Evolutionary conservation across 2,329 filamentous ascomycete species (phyloP), one percentile per base, ranked within the genome.

Genomic region (Lecanosticta acicola): DNA sequence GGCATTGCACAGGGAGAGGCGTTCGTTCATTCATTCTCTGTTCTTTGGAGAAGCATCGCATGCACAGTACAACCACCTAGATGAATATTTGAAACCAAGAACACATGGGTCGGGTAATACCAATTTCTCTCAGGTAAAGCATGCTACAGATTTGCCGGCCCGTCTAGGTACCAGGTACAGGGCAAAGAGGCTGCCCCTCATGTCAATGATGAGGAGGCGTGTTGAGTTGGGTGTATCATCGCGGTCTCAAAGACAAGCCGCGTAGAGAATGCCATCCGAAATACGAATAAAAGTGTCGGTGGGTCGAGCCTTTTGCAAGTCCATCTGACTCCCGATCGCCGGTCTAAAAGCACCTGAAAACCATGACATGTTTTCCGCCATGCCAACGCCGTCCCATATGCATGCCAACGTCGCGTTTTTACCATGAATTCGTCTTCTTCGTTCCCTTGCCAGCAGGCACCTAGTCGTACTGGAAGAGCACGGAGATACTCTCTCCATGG

Each of bases 401-500:
- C n/a, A 11, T 29, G 7, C 24, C 24, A 29, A 29, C 11, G 24
- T 11, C 5, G 24, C 7, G 5, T 29, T 29, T 29, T 29, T 11
- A 29, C 24, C n/a, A n/a, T n/a, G n/a, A n/a, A n/a, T n/a, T n/a
- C n/a, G n/a, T n/a, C n/a, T n/a, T n/a, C n/a, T n/a, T n/a, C n/a
- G n/a, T n/a, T n/a, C n/a, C 24, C 14, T 41, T 35, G 26, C 32
- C 44, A 32, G 39, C 39, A 38, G 47, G 47, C 43, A 48, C 46
- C 49, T 66, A 89, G 65, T 87, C 84, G 68, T 87, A 85, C 65
- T 89, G 84, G 70, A 98, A 98, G 41, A 98, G 77, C 50, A 93
- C 87, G 66, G 89, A 95, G 70, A 98, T 95, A 62, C 88, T 95
- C 73, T 98, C 93, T 61, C 93, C 93, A 68, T 97, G 90, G 70